These are phyloP conservation scores for Alloascoidea hylecoeti DNA, from an alignment of 805 yeast genomes.

Conservation along the genomic window DNA sequence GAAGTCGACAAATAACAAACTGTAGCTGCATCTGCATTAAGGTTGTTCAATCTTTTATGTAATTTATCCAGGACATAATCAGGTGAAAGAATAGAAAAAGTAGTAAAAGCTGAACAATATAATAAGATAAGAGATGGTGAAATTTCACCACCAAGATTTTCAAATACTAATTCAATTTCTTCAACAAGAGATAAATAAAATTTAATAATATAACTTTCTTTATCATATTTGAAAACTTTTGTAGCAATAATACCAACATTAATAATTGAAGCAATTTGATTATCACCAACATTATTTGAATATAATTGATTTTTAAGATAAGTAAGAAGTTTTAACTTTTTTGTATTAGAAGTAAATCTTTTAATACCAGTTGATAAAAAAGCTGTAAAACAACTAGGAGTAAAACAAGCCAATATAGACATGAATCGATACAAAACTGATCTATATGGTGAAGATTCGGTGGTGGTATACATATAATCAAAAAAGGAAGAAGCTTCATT, in stretches of 20 bases:
- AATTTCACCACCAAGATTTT: neutral
- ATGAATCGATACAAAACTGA: slow-evolving; percentile 8
- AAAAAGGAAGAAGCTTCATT: slow-evolving; percentile 6
- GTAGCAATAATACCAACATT: neutral
- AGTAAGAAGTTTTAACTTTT: slow-evolving; percentile 1
- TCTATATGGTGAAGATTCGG: slow-evolving; percentile 2
- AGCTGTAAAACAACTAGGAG: slow-evolving; percentile 7
- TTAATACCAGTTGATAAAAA: slow-evolving; percentile 4
- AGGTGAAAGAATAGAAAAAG: neutral
- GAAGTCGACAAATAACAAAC: neutral
- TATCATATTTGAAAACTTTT: neutral
- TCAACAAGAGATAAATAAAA: neutral
- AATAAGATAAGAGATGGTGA: neutral
- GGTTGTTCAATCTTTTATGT: neutral
- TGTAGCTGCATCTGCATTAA: too few relatives aligned
- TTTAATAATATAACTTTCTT: neutral
- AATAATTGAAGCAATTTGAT: neutral
- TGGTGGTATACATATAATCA: slow-evolving; percentile 5
- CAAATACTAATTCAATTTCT: neutral
- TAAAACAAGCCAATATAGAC: slow-evolving; percentile 8
- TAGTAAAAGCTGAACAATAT: neutral
- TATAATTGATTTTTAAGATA: slow-evolving; percentile 2
- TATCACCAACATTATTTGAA: neutral
- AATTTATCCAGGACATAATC: neutral
- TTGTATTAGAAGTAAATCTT: slow-evolving; percentile 6